Percentiles rank a stretch among this genome's conserved stretches.
Evolutionary conservation across 1,284 basidiomycete genomes (phyloP).

Genomic region (Moesziomyces sp.): DNA sequence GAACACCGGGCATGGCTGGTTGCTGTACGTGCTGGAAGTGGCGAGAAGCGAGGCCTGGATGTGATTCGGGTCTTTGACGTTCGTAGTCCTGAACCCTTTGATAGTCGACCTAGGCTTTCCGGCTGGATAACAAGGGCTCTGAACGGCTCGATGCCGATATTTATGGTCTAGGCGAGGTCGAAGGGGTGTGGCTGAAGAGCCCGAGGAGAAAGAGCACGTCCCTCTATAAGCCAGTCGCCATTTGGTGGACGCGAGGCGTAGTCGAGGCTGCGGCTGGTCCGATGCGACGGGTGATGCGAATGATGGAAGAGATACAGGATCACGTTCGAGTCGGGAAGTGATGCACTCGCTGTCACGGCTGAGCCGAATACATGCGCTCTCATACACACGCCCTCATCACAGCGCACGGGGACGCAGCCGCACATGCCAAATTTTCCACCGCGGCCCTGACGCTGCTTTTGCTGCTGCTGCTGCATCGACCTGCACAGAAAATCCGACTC

Average conservation of each 20-base stretch:
- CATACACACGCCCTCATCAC: not conserved
- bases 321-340: not conserved
- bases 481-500: not conserved
- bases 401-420: not conserved
- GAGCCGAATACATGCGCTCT: not conserved
- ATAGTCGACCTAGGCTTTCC: not conserved
- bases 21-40: not conserved
- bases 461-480: not conserved
- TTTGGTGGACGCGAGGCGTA: not conserved
- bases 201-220: too few relatives aligned
- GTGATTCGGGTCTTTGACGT: too few relatives aligned
- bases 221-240: not conserved
- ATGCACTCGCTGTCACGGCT: not conserved
- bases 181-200: too few relatives aligned
- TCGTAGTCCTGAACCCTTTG: too few relatives aligned
- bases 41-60: not conserved
- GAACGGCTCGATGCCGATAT: too few relatives aligned
- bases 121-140: too few relatives aligned
- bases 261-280: not conserved
- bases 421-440: too few relatives aligned
- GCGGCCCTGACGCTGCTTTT: too few relatives aligned
- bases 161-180: too few relatives aligned
- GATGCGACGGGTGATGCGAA: not conserved
- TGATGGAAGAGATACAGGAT: not conserved
- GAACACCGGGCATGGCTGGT: constrained; percentile 29